Percentiles rank a stretch among this genome's conserved stretches.
Evolutionary conservation across 2,329 filamentous ascomycete species (phyloP).

Genomic region (Botrytis elliptica): DNA sequence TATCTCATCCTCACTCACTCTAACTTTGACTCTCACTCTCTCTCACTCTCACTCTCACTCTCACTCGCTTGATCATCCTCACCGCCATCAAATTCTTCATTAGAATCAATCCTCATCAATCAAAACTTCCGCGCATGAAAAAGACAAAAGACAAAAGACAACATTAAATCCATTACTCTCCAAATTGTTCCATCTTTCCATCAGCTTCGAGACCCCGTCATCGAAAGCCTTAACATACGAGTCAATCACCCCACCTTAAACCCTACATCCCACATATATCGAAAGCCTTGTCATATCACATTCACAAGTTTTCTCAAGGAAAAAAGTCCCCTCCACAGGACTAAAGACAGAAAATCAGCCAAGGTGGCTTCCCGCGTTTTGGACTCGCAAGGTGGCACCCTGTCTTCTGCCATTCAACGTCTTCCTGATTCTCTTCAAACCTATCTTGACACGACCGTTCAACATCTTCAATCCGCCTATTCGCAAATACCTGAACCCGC

Average conservation of each 20-base stretch:
- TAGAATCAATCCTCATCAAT: not conserved
- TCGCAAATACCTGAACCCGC: slow-evolving; percentile 33
- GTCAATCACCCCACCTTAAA: slow-evolving; percentile 10
- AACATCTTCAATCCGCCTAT: slow-evolving; percentile 50
- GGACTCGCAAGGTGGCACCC: slow-evolving; percentile 61
- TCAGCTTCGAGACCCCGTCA: slow-evolving; percentile 1
- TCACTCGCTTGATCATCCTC: not conserved
- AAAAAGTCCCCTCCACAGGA: slow-evolving; percentile 16
- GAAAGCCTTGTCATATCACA: not conserved
- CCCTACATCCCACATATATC: slow-evolving; percentile 17
- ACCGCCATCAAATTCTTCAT: not conserved
- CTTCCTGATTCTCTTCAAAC: slow-evolving; percentile 49
- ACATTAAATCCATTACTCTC: not conserved
- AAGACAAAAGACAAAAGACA: not conserved
- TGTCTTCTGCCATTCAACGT: slow-evolving; percentile 56
- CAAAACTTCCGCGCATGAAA: not conserved
- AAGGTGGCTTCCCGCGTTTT: slow-evolving; percentile 43
- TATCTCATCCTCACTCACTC: not conserved
- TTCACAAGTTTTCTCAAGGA: not conserved
- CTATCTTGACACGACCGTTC: slow-evolving; percentile 54
- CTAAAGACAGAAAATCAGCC: slow-evolving; percentile 29
- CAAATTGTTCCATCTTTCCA: not conserved
- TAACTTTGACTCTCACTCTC: not conserved
- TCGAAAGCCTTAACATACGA: slow-evolving; percentile 1
- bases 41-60: not conserved